A percentile compares a stretch with the other conserved stretches of the same genome.
phyloP scores from a whole-genome alignment of 108 stramenopile genomes.

The Schizochytrium sp. region DNA sequence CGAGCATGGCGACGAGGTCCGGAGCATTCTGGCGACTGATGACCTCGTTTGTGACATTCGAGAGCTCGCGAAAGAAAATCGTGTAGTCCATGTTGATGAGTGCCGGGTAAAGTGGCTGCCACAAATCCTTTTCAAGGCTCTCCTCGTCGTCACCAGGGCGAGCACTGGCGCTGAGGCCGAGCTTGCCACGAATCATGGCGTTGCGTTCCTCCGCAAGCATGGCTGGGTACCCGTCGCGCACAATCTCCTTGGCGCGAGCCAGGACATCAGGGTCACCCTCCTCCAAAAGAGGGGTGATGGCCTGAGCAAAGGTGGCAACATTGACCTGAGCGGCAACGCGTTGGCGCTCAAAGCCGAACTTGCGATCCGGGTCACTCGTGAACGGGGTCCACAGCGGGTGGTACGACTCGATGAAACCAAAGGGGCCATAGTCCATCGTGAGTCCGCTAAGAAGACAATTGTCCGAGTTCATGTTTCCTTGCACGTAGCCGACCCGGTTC shows the following conservation, averaged over 20 bases:
- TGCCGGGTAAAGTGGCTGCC: not conserved
- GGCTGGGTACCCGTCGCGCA: not conserved
- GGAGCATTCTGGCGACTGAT: not conserved
- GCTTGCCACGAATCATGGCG: not conserved
- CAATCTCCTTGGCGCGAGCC: not conserved
- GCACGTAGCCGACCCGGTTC: slow-evolving; percentile 86
- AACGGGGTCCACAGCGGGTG: slow-evolving; percentile 52
- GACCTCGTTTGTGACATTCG: not conserved
- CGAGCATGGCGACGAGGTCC: not conserved
- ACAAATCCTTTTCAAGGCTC: not conserved
- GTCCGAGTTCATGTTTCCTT: slow-evolving; percentile 90
- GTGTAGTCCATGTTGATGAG: slow-evolving; percentile 26
- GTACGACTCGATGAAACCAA: slow-evolving; percentile 75
- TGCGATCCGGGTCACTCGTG: slow-evolving; percentile 71
- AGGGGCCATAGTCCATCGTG: slow-evolving; percentile 93
- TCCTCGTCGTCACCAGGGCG: not conserved
- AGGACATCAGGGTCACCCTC: slow-evolving; percentile 19
- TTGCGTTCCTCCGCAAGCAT: not conserved
- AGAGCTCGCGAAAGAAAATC: slow-evolving; percentile 31
- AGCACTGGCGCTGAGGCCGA: not conserved
- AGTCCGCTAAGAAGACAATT: slow-evolving; percentile 69
- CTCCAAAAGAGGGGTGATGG: slow-evolving; percentile 65
- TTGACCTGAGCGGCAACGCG: slow-evolving; percentile 70
- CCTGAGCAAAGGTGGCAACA: slow-evolving; percentile 61
- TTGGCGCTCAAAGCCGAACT: slow-evolving; percentile 83